Conservation (phyloP, 257 asterid genomes). For the Nicotiana paniculata region DNA sequence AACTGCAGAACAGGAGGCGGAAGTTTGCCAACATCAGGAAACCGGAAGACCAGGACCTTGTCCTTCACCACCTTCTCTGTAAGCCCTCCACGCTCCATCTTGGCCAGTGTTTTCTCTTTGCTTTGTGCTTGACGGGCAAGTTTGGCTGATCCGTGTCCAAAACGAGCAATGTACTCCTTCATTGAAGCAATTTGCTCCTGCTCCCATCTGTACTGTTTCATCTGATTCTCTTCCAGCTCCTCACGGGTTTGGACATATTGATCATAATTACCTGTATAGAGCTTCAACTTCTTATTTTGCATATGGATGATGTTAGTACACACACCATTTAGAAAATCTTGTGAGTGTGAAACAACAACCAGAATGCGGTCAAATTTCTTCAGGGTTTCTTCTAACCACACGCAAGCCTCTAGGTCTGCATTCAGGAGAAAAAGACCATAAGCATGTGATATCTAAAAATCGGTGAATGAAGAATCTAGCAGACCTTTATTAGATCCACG, state of each 20-base stretch:
- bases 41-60: conserved; percentile 66
- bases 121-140: conserved; percentile 99
- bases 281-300: conserved; percentile 80
- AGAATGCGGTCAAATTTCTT: conserved; percentile 86
- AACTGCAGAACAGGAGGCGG: conserved; percentile 99
- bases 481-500: background rate
- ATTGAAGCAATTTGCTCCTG: conserved; percentile 92
- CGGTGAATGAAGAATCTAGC: background rate
- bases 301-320: conserved; percentile 96
- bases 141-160: conserved; percentile 97
- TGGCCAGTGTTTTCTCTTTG: conserved; percentile 90
- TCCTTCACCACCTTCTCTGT: conserved; percentile 81
- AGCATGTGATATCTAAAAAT: background rate
- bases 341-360: conserved; percentile 96
- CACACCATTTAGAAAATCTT: conserved; percentile 93
- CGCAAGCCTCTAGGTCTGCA: conserved; percentile 94
- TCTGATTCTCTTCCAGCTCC: conserved; percentile 95
- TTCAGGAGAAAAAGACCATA: background rate
- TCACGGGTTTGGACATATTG: conserved; percentile 88
- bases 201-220: conserved; percentile 98
- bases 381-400: conserved; percentile 90
- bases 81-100: conserved; percentile 98
- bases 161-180: conserved; percentile 99
- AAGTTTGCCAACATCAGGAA: conserved; percentile 83
- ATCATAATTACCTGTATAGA: conserved; percentile 82